Evolutionary conservation across 2,329 filamentous ascomycete genomes (phyloP), one percentile per base, ranked within the genome.

Genomic region (Monosporascus sp.): DNA sequence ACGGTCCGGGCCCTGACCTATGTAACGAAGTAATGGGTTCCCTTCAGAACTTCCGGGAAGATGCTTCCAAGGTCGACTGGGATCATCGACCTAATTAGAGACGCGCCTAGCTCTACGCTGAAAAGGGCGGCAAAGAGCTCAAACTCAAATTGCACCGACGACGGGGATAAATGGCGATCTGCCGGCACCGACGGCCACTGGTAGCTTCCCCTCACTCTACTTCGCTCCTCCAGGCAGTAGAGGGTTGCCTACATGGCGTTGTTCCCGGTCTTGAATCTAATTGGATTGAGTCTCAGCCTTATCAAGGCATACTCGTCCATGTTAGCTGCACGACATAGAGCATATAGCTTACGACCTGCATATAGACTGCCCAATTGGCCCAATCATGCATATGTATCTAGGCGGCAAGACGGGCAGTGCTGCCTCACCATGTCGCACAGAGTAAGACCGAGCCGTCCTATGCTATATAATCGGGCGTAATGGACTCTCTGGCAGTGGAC

Each of bases 391-490:
- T 45, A 43, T 24, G 5, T 18, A 35, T 31, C 35, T 27, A 57
- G 55, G 55, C 50, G 55, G 18, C 52, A 20, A 48, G 48, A 52
- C 38, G 37, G 52, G 43, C 50, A 49, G 44, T 38, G 47, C 45
- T 47, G 38, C 31, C 18, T 44, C 44, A n/a, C 31, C 27, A 35
- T 25, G 48, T 38, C 15, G 17, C 14, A 50, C 14, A 15, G 43
- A 17, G 50, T 51, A 31, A n/a, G 18, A 53, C 44, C 22, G 11
- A 38, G 38, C 38, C 48, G 15, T 41, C 17, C 43, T 38, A 24
- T 14, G 7, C 47, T 50, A 49, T 47, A 47, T 49, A 51, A 20
- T 43, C 6, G 52, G 37, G 38, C 27, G 47, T 31, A 37, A n/a
- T 38, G 45, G 27, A 46, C 18, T 52, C 45, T 48, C 47, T 55